Base-by-base conservation (phyloP, 306 rosid genomes). In the Vachellia collinsii region DNA sequence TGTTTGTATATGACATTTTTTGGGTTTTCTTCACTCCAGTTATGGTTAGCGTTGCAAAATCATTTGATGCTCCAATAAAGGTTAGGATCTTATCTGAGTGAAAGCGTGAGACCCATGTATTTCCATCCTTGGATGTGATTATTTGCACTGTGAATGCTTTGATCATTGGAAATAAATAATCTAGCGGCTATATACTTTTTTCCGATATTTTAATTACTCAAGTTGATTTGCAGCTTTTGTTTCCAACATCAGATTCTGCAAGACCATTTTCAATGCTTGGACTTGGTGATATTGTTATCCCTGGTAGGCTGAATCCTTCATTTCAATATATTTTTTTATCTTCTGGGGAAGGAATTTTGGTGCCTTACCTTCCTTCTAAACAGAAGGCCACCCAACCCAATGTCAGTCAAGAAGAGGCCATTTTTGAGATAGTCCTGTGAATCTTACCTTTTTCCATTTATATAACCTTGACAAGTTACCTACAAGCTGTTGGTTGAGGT, bases 1-100 rank as follows among this genome's bases (percentile, higher is more conserved):
- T 96, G 39, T 96, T 96, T 82, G 94, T 96, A 11, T 96, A 96
- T 63, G 98, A 96, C 84, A 93, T 96, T 74, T 96, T 96, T 97
- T 96, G 99, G 99, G 99, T 96, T 81, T 96, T 96, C 94, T 96
- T 96, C 88, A 96, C 98, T 58, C 99, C 99, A 9, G 99, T 96
- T 81, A 96, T 96, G 99, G 99, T 96, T 72, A 96, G 99, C 81
- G 99, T 96, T 72, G 99, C 99, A 42, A 96, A 96, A 91, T 96
- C 98, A 73, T 96, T 96, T 76, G 99, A 96, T 76, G 99, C 99
- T 74, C 99, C 99, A 13, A 96, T 96, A 82, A 96, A 96, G 99
- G 99, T 96, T 77, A 38, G 91, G 54, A 48, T 47, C 68, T 78
- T 75, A 67, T 7, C 86, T 80, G 1, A 75, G 48, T 78, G 74